phyloP scores from a whole-genome alignment of 1,284 basidiomycete genomes.

The Ceratobasidium sp. region DNA sequence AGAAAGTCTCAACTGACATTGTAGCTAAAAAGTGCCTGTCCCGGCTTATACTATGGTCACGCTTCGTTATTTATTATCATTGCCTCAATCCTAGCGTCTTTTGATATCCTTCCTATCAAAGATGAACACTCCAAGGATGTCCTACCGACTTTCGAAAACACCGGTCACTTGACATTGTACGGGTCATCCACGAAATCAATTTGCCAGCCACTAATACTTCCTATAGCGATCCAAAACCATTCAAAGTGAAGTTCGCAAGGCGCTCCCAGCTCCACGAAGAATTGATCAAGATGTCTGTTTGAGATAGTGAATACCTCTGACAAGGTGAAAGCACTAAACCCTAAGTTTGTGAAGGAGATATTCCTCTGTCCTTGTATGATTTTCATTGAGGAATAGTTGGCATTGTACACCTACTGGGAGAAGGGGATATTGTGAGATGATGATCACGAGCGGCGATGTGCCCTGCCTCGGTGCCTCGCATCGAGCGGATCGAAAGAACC shows the following conservation, averaged over 20 bases:
- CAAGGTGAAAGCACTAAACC: too few relatives aligned
- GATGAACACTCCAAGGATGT: constrained; percentile 42
- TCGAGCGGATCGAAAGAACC: too few relatives aligned
- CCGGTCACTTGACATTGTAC: not conserved
- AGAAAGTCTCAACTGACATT: not conserved
- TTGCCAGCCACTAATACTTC: not conserved
- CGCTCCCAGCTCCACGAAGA: not conserved
- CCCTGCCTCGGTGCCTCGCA: too few relatives aligned
- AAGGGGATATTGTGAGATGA: too few relatives aligned
- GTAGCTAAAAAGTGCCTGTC: constrained; percentile 19
- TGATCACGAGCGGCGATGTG: too few relatives aligned
- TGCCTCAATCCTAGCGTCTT: constrained; percentile 44
- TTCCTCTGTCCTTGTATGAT: too few relatives aligned
- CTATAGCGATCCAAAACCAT: constrained; percentile 16
- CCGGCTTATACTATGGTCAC: constrained; percentile 32
- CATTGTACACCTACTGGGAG: too few relatives aligned
- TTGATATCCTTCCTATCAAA: constrained; percentile 43
- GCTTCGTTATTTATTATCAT: constrained; percentile 29
- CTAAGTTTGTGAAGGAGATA: too few relatives aligned
- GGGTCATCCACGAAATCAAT: not conserved
- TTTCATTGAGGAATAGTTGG: too few relatives aligned
- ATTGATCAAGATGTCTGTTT: too few relatives aligned
- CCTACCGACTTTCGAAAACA: not conserved
- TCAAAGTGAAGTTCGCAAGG: not conserved
- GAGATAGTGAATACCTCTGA: too few relatives aligned